Percentiles rank a stretch among this genome's conserved stretches.
Evolutionary conservation across 169 alveolate genomes (phyloP).

Genomic region (Besnoitia besnoiti): DNA sequence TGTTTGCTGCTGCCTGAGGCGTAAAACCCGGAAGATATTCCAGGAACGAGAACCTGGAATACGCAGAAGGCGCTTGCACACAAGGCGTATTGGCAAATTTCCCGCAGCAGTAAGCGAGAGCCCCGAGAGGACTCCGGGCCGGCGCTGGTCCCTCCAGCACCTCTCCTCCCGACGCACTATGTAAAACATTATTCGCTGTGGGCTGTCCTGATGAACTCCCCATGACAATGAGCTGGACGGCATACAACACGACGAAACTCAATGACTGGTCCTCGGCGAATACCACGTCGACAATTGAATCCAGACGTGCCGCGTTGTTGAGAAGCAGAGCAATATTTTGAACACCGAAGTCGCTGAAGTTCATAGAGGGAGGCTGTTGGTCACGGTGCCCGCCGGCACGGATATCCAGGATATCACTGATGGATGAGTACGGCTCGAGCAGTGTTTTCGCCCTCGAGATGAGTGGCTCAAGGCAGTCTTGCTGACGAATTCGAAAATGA

Average conservation of each 20-base stretch:
- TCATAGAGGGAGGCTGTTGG: background rate
- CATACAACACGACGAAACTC: background rate
- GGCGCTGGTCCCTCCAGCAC: background rate
- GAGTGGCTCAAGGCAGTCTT: background rate
- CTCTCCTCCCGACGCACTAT: background rate
- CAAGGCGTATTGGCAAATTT: background rate
- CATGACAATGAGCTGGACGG: background rate
- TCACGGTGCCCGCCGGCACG: background rate
- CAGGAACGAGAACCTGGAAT: background rate
- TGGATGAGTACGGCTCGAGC: background rate
- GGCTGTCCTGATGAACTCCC: too few species aligned
- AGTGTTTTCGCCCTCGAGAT: conserved; percentile 1
- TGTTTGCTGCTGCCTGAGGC: background rate
- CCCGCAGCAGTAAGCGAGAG: background rate
- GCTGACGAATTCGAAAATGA: background rate
- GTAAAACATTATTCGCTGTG: too few species aligned
- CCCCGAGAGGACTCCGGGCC: background rate
- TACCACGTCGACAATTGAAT: background rate
- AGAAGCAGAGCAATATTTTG: background rate
- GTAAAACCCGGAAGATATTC: background rate
- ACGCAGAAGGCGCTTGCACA: background rate
- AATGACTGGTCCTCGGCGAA: background rate
- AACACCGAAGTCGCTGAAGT: background rate
- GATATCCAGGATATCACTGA: background rate
- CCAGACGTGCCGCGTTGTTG: conserved; percentile 32